Percentiles rank a stretch among this genome's conserved stretches.
These are phyloP conservation scores for Notholithocarpus densiflorus DNA, from an alignment of 306 rosid genomes.

Conservation along the genomic window DNA sequence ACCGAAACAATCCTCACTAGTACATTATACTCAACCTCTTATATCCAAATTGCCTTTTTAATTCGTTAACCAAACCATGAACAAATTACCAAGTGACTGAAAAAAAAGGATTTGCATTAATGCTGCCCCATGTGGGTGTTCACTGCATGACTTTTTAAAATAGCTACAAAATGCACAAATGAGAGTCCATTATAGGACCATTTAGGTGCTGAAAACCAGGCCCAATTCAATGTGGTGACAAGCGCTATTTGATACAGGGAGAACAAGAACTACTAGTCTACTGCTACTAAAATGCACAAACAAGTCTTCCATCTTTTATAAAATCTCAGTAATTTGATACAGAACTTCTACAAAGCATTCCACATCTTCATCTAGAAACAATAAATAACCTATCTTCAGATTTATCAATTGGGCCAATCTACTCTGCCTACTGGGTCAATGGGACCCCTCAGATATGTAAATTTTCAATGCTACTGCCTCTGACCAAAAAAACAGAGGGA, in stretches of 20 bases:
- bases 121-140: not conserved
- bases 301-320: too few species aligned
- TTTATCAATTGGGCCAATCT: not conserved
- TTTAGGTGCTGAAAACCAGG: too few species aligned
- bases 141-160: not conserved
- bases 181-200: too few species aligned
- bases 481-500: not conserved
- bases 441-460: not conserved
- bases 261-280: too few species aligned
- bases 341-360: not conserved
- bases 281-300: too few species aligned
- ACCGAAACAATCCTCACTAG: too few species aligned
- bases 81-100: not conserved
- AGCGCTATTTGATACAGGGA: too few species aligned
- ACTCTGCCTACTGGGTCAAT: not conserved
- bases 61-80: not conserved
- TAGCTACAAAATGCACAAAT: not conserved
- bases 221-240: too few species aligned
- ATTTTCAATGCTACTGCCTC: not conserved
- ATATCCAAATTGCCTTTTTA: too few species aligned
- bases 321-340: not conserved
- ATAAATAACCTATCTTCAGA: not conserved
- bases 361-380: not conserved
- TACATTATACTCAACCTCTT: too few species aligned
- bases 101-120: not conserved